Base-by-base conservation (phyloP, 2,329 filamentous ascomycete genomes). In the Sporothrix brasiliensis region DNA sequence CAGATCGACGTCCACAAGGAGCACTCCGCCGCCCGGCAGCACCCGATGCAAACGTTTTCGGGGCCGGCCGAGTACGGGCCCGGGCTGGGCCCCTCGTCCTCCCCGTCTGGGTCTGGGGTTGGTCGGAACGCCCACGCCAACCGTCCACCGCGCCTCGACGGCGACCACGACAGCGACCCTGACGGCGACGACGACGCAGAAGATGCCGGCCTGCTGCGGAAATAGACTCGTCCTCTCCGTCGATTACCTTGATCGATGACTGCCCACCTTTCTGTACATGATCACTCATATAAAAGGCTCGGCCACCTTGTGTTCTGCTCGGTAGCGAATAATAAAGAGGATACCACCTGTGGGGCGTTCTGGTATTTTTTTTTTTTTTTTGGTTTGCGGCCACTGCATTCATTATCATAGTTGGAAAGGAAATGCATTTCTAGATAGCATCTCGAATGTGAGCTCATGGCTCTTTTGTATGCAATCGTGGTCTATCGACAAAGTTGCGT, bases 1-100 rank as follows among this genome's bases (percentile, higher is more conserved):
- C 84, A 84, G 75, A 77, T 79, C 47, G 82, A 84, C 39, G 84
- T 83, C 1, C 85, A 87, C 67, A 77, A 77, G 10, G 79, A 77
- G 41, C 81, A 81, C 70, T 67, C 67, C 1, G 44, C 41, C 44
- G 14, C 47, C 19, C 63, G 16, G 47, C 63, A 66, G 24, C 44
- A 52, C 19, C 63, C 69, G 56, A 56, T 63, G n/a, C 44, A 53
- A 19, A 39, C 63, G 3, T 66, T 50, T 30, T 34, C 63, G 3
- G 63, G 63, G 10, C 63, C 63, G 16, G 53, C 63, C 47, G 27
- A 50, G 24, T 66, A 34, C 47, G 63, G 47, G 7, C 63, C 63
- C 7, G 63, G 63, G 2, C 47, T 66, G 10, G 27, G 63, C 1
- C 41, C 19, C 41, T 13, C 3, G 2, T 41, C 56, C 14, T 61